A percentile compares a stretch with the other conserved stretches of the same genome.
phyloP scores from a whole-genome alignment of 331 rosid genomes.

The Acacia pycnantha region DNA sequence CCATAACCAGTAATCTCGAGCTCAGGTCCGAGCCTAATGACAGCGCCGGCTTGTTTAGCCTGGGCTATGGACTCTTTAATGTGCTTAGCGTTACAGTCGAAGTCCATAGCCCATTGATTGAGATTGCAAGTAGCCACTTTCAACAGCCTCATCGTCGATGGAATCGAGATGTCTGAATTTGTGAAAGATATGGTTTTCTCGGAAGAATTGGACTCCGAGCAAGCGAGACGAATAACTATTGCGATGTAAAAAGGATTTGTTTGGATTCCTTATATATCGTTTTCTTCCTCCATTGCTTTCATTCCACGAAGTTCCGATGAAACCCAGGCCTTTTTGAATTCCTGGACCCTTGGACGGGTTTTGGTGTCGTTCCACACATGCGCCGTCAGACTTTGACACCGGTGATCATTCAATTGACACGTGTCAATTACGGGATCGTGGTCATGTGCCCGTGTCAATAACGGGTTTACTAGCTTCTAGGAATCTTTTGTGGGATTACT shows the following conservation, averaged over 20 bases:
- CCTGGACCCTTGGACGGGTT: constrained; percentile 42
- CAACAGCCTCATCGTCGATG: constrained; percentile 70
- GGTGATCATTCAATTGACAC: neutral
- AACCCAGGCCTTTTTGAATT: neutral
- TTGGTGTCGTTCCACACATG: neutral
- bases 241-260: neutral
- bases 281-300: neutral
- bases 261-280: neutral
- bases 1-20: constrained; percentile 95
- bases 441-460: neutral
- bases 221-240: neutral
- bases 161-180: neutral
- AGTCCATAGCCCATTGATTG: constrained; percentile 99
- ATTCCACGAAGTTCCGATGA: constrained; percentile 13
- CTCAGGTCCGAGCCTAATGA: constrained; percentile 86
- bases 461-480: neutral
- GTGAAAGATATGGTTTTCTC: neutral
- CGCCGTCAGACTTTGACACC: neutral
- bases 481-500: too few relatives aligned
- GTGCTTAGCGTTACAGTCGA: constrained; percentile 64
- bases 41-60: constrained; percentile 82
- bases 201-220: neutral
- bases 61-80: constrained; percentile 66
- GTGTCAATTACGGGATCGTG: neutral
- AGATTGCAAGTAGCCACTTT: constrained; percentile 90